phyloP scores from a whole-genome alignment of 1,284 basidiomycete species.

The Microbotryum saponariae region DNA sequence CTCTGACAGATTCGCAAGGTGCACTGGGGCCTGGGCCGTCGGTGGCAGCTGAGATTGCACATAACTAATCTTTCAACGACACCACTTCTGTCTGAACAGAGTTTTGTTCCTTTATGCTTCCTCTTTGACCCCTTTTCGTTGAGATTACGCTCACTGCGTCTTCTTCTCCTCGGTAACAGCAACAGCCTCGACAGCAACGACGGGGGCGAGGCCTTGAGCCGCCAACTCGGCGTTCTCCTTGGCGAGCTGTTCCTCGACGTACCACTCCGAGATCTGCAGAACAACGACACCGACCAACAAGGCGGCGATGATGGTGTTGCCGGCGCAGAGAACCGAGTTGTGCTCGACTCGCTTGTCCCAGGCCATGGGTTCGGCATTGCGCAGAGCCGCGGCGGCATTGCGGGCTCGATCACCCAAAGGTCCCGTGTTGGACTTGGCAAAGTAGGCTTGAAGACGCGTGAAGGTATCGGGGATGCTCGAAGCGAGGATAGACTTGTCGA shows the following conservation, averaged over 20 bases:
- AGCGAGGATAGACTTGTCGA: conserved; percentile 15
- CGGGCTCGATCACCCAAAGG: conserved; percentile 23
- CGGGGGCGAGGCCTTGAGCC: conserved; percentile 2
- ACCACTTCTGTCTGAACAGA: background rate
- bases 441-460: conserved; percentile 21
- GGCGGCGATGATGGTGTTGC: conserved; percentile 20
- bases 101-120: background rate
- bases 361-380: conserved; percentile 11
- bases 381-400: conserved; percentile 6
- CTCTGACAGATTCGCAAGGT: too few species aligned
- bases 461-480: conserved; percentile 20
- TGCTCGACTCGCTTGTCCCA: conserved; percentile 23
- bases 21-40: too few species aligned
- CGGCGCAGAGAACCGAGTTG: conserved; percentile 27
- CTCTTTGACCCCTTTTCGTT: background rate
- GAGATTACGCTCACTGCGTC: conserved; percentile 11
- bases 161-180: conserved; percentile 28
- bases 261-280: conserved; percentile 30
- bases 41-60: too few species aligned
- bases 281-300: conserved; percentile 25
- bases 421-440: conserved; percentile 12
- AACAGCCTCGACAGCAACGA: background rate
- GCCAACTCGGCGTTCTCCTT: conserved; percentile 14
- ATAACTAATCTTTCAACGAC: too few species aligned
- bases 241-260: conserved; percentile 23